A percentile compares a stretch with the other conserved stretches of the same genome.
Conservation (phyloP, 2,329 filamentous ascomycete genomes). For the Trichoderma koningiopsis region DNA sequence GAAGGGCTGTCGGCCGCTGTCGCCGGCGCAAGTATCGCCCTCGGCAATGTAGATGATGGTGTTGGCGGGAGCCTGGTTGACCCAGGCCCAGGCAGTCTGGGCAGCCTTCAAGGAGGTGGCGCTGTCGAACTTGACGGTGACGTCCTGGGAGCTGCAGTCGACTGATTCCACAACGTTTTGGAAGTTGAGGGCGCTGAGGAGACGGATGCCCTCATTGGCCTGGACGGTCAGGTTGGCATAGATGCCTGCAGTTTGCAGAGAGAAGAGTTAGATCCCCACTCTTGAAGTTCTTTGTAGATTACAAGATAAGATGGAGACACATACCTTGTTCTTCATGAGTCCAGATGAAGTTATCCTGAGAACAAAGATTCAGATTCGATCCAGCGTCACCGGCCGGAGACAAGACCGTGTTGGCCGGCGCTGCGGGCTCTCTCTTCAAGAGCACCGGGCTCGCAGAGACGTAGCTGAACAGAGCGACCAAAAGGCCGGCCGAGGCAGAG, state of each 20-base stretch:
- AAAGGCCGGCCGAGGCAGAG: conserved; percentile 10
- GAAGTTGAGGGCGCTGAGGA: conserved; percentile 19
- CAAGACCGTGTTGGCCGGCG: not conserved
- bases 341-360: conserved; percentile 18
- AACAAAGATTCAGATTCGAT: not conserved
- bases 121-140: conserved; percentile 21
- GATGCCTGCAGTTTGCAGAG: not conserved
- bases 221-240: conserved; percentile 16
- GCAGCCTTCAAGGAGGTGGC: conserved; percentile 1
- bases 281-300: not conserved
- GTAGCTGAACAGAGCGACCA: conserved; percentile 11
- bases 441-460: conserved; percentile 16
- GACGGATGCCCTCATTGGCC: conserved; percentile 7
- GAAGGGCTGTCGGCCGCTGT: conserved; percentile 22
- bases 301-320: not conserved
- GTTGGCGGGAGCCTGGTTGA: conserved; percentile 16
- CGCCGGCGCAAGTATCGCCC: conserved; percentile 13
- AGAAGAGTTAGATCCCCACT: not conserved
- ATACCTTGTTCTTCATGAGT: conserved; percentile 15
- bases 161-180: conserved; percentile 16
- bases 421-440: not conserved
- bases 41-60: conserved; percentile 22
- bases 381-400: not conserved
- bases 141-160: conserved; percentile 12
- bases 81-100: conserved; percentile 20